phyloP scores from a whole-genome alignment of 352 stramenopile species.

The Phytophthora pisi region DNA sequence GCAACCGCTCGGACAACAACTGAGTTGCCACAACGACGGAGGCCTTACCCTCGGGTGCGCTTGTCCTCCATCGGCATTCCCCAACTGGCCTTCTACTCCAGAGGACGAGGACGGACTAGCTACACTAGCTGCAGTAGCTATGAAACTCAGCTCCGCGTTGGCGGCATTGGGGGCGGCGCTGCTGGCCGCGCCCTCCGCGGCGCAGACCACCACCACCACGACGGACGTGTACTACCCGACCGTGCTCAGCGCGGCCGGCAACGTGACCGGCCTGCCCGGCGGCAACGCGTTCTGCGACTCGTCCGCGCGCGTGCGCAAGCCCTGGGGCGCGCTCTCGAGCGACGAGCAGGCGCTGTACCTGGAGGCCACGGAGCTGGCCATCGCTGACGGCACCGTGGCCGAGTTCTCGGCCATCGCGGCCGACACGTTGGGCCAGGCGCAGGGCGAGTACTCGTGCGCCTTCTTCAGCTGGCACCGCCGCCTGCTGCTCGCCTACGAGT shows the following conservation, averaged over 20 bases:
- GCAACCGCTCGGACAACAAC: not conserved
- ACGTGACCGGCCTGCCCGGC: conserved; percentile 54
- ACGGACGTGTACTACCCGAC: conserved; percentile 38
- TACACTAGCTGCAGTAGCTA: not conserved
- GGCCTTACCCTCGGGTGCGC: no score
- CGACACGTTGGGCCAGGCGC: conserved; percentile 51
- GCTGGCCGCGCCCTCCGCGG: conserved; percentile 9
- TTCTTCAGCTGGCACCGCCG: conserved; percentile 76
- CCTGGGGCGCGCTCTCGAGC: conserved; percentile 47
- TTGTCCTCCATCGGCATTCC: conserved; percentile 14
- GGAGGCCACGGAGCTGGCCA: conserved; percentile 47
- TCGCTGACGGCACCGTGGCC: conserved; percentile 50
- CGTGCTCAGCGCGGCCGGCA: conserved; percentile 45
- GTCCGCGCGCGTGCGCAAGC: conserved; percentile 51
- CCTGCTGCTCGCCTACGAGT: conserved; percentile 69
- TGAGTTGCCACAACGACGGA: conserved; percentile 12
- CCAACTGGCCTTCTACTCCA: conserved; percentile 23
- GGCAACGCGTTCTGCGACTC: conserved; percentile 52
- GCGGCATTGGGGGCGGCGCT: conserved; percentile 9
- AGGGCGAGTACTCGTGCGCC: conserved; percentile 60
- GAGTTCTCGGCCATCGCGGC: conserved; percentile 57
- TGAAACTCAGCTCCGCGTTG: conserved; percentile 26
- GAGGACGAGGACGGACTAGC: conserved; percentile 14
- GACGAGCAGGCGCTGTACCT: conserved; percentile 65
- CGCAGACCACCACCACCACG: conserved; percentile 31